Evolutionary conservation across 257 asterid genomes (phyloP), one percentile per base, ranked within the genome.

Genomic region (Oldenlandia corymbosa): DNA sequence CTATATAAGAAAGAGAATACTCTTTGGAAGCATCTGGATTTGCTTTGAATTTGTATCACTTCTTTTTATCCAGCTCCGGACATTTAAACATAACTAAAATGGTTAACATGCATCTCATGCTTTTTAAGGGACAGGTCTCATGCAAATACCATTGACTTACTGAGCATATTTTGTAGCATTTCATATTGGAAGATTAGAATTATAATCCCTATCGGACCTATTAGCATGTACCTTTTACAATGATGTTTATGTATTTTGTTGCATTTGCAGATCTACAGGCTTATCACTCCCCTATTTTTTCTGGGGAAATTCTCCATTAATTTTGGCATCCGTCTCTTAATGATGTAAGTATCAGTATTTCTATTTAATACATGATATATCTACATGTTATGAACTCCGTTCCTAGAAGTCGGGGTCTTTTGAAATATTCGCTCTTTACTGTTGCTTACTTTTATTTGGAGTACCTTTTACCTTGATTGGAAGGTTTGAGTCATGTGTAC

Each of bases 281-380:
- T 87, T 64, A 51, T 93, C 36, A 80, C 99, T 45, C 85, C 79
- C 74, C 90, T 90, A 79, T 87, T 93, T 72, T 92, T 85, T 71
- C 95, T 93, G 12, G 99, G 97, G 3, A 72, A 68, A 51, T 93
- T 93, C 67, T 93, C 99, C 5, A 80, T 93, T 78, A 93, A 93
- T 77, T 93, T 93, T 69, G 99, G 91, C 71, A 93, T 93, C 72
- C 99, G 99, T 75, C 96, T 93, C 73, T 71, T 93, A 58, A 90
- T 93, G 99, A 84, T 93, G 99, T 93, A 85, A 55, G 99, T 73
- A 46, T 68, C 66, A 53, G 63, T 18, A 17, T 28, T 69, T 37
- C 43, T 16, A 13, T 48, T n/a, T 20, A 28, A 5, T 18, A 18
- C 28, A 7, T 0, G 61, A 69, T 9, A 45, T 30, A 41, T 24